Evolutionary conservation across 2,329 filamentous ascomycete species (phyloP).

Genomic region (Colletotrichum coccodes): DNA sequence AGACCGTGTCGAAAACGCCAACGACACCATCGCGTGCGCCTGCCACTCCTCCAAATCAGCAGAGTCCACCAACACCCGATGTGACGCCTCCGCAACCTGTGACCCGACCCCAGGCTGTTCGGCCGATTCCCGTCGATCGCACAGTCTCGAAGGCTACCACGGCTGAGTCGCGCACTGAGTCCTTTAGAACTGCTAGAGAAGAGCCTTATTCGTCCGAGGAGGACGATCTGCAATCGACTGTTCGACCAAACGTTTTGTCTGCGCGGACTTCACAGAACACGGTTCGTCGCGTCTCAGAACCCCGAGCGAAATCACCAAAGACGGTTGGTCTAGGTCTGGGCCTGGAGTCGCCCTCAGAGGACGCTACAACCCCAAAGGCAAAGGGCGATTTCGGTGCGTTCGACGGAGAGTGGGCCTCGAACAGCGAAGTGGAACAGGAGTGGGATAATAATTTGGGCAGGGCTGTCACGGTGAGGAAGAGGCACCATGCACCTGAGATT

Average conservation of each 20-base stretch:
- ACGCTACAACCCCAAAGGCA: conserved; percentile 52
- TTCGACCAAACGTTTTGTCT: conserved; percentile 51
- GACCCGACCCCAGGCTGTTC: conserved; percentile 54
- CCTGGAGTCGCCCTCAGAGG: conserved; percentile 40
- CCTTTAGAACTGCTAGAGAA: conserved; percentile 78
- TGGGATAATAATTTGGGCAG: conserved; percentile 65
- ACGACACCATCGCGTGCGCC: conserved; percentile 51
- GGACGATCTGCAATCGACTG: conserved; percentile 55
- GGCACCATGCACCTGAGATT: conserved; percentile 38
- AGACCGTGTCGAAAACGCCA: conserved; percentile 49
- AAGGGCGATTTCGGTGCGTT: conserved; percentile 63
- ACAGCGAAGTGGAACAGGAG: conserved; percentile 61
- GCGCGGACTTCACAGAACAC: conserved; percentile 56
- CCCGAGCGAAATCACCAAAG: conserved; percentile 33
- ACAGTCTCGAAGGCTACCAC: conserved; percentile 63
- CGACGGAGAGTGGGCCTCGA: conserved; percentile 67
- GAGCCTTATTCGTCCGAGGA: conserved; percentile 72
- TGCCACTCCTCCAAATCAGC: conserved; percentile 72
- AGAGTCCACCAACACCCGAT: conserved; percentile 79
- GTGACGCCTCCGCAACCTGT: conserved; percentile 73
- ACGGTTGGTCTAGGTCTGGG: conserved; percentile 28
- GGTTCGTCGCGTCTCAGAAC: conserved; percentile 49
- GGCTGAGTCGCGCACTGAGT: conserved; percentile 72
- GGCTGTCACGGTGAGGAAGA: conserved; percentile 64
- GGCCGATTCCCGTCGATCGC: conserved; percentile 60